A percentile compares a stretch with the other conserved stretches of the same genome.
phyloP scores from a whole-genome alignment of 73 alveolate species.

The Paramecium primaurelia region DNA sequence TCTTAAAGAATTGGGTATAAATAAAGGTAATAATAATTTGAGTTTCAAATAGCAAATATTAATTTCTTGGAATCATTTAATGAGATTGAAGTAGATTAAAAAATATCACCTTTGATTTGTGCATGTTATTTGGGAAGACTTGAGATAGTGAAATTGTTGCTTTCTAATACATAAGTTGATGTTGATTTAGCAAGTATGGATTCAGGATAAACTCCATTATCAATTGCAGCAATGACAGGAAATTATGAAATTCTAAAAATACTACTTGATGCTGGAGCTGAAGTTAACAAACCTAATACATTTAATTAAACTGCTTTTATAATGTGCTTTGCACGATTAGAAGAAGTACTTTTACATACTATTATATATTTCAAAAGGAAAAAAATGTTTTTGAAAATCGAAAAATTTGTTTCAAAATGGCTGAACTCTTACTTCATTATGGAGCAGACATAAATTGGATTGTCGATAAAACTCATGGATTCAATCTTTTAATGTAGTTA shows the following conservation, averaged over 20 bases:
- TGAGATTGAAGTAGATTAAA: conserved; percentile 77
- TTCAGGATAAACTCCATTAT: conserved; percentile 71
- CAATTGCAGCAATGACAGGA: conserved; percentile 79
- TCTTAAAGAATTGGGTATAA: background rate
- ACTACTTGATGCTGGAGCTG: conserved; percentile 76
- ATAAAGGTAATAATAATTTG: background rate
- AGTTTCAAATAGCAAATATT: conserved; percentile 42
- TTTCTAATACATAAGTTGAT: conserved; percentile 70
- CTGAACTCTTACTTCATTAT: conserved; percentile 69
- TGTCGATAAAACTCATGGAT: conserved; percentile 66
- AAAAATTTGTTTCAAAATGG: conserved; percentile 80
- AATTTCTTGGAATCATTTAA: conserved; percentile 66
- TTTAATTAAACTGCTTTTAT: conserved; percentile 69
- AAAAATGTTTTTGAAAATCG: conserved; percentile 77
- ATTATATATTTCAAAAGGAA: conserved; percentile 15
- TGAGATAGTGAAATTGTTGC: conserved; percentile 68
- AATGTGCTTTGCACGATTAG: conserved; percentile 75
- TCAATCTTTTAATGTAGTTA: conserved; percentile 72
- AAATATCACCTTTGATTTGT: conserved; percentile 75
- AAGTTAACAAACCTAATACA: conserved; percentile 66
- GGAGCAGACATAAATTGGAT: conserved; percentile 82
- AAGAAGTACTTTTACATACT: conserved; percentile 52
- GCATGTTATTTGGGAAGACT: conserved; percentile 76
- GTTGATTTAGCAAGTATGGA: conserved; percentile 77
- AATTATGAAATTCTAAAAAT: conserved; percentile 72